Conservation (phyloP, 2,329 filamentous ascomycete genomes). For the Microdochium bolleyi region DNA sequence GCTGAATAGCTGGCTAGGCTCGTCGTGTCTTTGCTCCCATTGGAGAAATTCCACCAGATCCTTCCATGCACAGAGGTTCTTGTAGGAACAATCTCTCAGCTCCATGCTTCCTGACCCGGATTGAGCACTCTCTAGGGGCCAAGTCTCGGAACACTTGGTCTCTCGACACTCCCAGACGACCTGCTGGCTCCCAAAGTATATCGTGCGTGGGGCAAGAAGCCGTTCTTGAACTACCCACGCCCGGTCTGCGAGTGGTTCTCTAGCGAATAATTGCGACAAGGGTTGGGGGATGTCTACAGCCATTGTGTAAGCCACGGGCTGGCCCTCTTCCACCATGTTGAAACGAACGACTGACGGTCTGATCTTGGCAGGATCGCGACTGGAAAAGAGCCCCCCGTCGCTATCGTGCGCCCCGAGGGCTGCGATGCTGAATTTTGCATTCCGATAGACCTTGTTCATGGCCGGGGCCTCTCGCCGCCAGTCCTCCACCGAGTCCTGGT, state of each 20-base stretch:
- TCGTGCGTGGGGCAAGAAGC: constrained; percentile 8
- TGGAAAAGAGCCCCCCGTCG: constrained; percentile 7
- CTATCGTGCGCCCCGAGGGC: constrained; percentile 6
- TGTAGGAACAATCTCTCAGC: neutral
- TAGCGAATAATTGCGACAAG: constrained; percentile 4
- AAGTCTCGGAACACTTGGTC: constrained; percentile 7
- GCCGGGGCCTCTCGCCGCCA: constrained; percentile 7
- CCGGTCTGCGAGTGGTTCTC: constrained; percentile 6
- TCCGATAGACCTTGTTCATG: constrained; percentile 9
- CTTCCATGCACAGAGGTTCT: neutral
- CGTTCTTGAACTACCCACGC: constrained; percentile 14
- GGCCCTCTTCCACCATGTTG: neutral
- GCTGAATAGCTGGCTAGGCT: constrained; percentile 1
- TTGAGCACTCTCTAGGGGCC: no score
- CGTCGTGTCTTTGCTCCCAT: neutral
- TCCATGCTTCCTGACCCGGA: no score
- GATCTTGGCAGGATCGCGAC: constrained; percentile 4
- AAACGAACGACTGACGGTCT: constrained; percentile 5
- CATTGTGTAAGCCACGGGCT: constrained; percentile 1
- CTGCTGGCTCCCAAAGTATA: constrained; percentile 11
- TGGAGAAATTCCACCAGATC: neutral
- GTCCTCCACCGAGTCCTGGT: constrained; percentile 11
- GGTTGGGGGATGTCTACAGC: neutral
- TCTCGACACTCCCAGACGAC: constrained; percentile 12
- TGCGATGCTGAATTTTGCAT: constrained; percentile 9